These are phyloP conservation scores for Oryza longistaminata DNA, from an alignment of 176 grass and related monocot species.

Conservation along the genomic window DNA sequence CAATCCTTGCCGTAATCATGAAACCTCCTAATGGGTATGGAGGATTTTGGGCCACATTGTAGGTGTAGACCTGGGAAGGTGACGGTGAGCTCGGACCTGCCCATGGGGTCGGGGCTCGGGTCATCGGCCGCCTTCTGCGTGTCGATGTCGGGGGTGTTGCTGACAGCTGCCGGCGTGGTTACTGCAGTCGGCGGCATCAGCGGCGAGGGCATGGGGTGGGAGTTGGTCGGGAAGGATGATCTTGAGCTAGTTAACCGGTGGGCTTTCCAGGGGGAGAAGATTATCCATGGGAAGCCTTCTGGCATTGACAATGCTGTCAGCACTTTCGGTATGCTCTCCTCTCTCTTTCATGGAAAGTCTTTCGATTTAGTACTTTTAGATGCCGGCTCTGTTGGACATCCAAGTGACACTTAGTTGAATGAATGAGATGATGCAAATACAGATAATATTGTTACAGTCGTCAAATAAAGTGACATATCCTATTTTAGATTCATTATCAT, in stretches of 20 bases:
- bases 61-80: slow-evolving; percentile 70
- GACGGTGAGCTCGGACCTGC: slow-evolving; percentile 68
- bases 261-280: slow-evolving; percentile 91
- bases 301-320: slow-evolving; percentile 88
- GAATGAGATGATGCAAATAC: slow-evolving; percentile 18
- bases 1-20: neutral
- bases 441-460: neutral
- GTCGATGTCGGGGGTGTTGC: slow-evolving; percentile 56
- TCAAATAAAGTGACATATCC: neutral
- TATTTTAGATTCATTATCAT: neutral
- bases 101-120: slow-evolving; percentile 68
- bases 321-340: slow-evolving; percentile 59
- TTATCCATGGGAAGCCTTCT: slow-evolving; percentile 91
- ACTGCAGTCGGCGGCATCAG: neutral
- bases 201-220: slow-evolving; percentile 29
- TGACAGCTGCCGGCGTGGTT: slow-evolving; percentile 42
- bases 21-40: neutral
- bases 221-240: slow-evolving; percentile 41
- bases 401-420: neutral
- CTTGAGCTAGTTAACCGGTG: slow-evolving; percentile 74
- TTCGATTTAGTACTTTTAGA: neutral
- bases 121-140: slow-evolving; percentile 81
- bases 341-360: neutral
- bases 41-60: neutral
- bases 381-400: neutral